These are phyloP conservation scores for Wallemia hederae DNA, from an alignment of 1,284 basidiomycete species.

Conservation along the genomic window DNA sequence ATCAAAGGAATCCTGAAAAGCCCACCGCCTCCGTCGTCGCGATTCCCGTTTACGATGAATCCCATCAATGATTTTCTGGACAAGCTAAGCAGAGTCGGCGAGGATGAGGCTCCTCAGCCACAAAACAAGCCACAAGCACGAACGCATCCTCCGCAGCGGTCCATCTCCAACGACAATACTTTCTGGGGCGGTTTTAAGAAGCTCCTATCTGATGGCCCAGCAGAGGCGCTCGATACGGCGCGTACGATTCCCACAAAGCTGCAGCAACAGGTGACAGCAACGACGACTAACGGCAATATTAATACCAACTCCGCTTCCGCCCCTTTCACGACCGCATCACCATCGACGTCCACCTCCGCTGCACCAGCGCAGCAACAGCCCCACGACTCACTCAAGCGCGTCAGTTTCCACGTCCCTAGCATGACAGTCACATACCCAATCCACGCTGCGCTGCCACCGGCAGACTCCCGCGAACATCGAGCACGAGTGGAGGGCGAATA, in stretches of 20 bases:
- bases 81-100: background rate
- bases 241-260: slow-evolving; percentile 1
- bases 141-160: background rate
- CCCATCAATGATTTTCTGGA: background rate
- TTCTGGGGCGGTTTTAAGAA: slow-evolving; percentile 1
- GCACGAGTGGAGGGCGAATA: slow-evolving; percentile 14
- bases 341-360: background rate
- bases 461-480: slow-evolving; percentile 21
- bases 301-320: background rate
- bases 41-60: background rate
- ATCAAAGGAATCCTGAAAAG: background rate
- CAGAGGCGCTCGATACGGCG: background rate
- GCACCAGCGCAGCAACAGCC: background rate
- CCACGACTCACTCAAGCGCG: slow-evolving; percentile 33
- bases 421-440: slow-evolving; percentile 63
- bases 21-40: background rate
- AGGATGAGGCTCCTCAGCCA: background rate
- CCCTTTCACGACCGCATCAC: too few species aligned
- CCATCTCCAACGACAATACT: background rate
- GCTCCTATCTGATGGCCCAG: background rate
- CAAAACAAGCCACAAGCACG: slow-evolving; percentile 1
- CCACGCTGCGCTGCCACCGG: slow-evolving; percentile 39
- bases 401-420: slow-evolving; percentile 54
- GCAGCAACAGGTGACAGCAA: slow-evolving; percentile 1
- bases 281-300: background rate